A percentile compares a stretch with the other conserved stretches of the same genome.
phyloP scores from a whole-genome alignment of 208 protist species.

The Leishmania mexicana region DNA sequence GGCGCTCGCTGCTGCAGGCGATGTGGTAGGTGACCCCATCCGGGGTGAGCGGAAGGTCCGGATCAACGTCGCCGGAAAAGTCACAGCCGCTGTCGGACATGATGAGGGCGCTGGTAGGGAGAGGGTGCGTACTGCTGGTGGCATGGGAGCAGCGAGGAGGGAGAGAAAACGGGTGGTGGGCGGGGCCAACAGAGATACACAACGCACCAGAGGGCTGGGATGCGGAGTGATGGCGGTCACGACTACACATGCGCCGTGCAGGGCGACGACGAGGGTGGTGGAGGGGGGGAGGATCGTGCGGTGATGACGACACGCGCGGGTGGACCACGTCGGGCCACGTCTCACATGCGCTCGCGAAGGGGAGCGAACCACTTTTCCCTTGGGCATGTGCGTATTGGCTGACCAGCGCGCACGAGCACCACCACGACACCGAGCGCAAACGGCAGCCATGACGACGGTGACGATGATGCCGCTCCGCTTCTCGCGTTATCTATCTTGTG shows the following conservation, averaged over 20 bases:
- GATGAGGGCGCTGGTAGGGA: background rate
- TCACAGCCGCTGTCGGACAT: constrained; percentile 47
- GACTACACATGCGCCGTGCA: background rate
- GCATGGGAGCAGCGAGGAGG: background rate
- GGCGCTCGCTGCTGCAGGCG: constrained; percentile 37
- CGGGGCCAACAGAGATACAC: too few species aligned
- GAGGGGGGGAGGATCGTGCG: background rate
- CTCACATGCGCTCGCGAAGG: background rate
- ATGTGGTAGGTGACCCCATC: constrained; percentile 79
- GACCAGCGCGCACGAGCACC: background rate
- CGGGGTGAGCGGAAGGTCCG: constrained; percentile 60
- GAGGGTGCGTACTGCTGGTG: background rate
- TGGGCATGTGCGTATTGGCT: background rate
- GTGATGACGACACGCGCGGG: background rate
- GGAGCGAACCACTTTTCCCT: background rate
- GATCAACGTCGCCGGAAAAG: constrained; percentile 41
- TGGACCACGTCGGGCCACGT: background rate
- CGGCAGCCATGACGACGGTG: background rate
- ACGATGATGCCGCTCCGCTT: background rate
- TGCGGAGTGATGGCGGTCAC: background rate
- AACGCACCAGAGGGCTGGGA: background rate
- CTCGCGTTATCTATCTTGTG: background rate
- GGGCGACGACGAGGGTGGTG: background rate
- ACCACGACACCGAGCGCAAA: background rate
- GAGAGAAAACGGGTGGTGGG: background rate